phyloP scores from a whole-genome alignment of 2,329 filamentous ascomycete species.

The Colletotrichum ledebouriae region DNA sequence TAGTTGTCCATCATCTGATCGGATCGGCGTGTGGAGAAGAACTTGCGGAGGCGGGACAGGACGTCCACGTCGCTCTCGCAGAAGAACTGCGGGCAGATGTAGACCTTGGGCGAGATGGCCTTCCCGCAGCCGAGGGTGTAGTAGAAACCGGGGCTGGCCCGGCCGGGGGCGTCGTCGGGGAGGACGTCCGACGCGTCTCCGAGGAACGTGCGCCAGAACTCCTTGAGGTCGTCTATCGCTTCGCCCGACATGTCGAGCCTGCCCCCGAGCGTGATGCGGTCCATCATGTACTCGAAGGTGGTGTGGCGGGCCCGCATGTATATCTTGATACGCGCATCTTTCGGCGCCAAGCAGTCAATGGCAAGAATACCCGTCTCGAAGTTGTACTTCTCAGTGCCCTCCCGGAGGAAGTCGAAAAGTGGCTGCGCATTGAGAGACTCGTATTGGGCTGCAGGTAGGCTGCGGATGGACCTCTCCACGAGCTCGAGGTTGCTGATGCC shows the following conservation, averaged over 20 bases:
- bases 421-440: slow-evolving; percentile 24
- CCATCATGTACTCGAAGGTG: slow-evolving; percentile 38
- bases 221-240: slow-evolving; percentile 34
- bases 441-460: slow-evolving; percentile 24
- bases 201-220: slow-evolving; percentile 32
- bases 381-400: slow-evolving; percentile 32
- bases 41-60: slow-evolving; percentile 30
- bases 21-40: slow-evolving; percentile 34
- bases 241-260: slow-evolving; percentile 38
- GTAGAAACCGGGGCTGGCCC: slow-evolving; percentile 37
- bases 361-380: slow-evolving; percentile 39
- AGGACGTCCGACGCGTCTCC: slow-evolving; percentile 27
- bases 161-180: slow-evolving; percentile 28
- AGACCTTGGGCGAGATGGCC: slow-evolving; percentile 37
- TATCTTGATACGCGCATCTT: slow-evolving; percentile 35
- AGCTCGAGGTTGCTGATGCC: slow-evolving; percentile 38
- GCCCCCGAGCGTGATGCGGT: slow-evolving; percentile 37
- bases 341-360: slow-evolving; percentile 34
- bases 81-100: slow-evolving; percentile 36
- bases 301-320: slow-evolving; percentile 36
- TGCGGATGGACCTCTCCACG: slow-evolving; percentile 32
- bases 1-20: slow-evolving; percentile 41
- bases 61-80: slow-evolving; percentile 33
- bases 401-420: slow-evolving; percentile 29
- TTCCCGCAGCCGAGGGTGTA: slow-evolving; percentile 37